A percentile compares a stretch with the other conserved stretches of the same genome.
Conservation (phyloP, 176 grass and related monocot genomes). For the Luzula sylvatica region DNA sequence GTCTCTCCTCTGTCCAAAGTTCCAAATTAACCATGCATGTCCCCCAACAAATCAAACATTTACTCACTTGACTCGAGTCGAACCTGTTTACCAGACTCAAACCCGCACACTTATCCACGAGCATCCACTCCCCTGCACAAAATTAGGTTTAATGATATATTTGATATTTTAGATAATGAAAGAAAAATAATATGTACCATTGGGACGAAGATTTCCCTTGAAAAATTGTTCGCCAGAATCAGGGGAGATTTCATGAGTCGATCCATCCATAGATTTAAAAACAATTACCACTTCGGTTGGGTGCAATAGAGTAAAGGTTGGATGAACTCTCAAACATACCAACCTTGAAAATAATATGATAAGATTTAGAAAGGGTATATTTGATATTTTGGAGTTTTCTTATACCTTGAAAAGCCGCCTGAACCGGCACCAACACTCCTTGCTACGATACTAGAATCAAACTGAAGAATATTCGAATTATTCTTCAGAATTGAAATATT, state of each 20-base stretch:
- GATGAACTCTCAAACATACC: conserved; percentile 81
- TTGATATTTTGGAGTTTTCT: too few relatives aligned
- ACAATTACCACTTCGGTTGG: conserved; percentile 56
- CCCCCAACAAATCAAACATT: conserved; percentile 67
- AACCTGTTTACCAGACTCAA: conserved; percentile 55
- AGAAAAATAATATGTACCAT: conserved; percentile 27
- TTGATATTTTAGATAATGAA: neutral
- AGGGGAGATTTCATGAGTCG: conserved; percentile 34
- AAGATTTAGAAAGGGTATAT: too few relatives aligned
- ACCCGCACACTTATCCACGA: conserved; percentile 57
- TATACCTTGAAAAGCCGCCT: conserved; percentile 73
- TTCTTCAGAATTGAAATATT: conserved; percentile 53
- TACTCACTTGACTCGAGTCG: conserved; percentile 41
- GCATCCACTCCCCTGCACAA: conserved; percentile 60
- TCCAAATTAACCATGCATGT: conserved; percentile 54
- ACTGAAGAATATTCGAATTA: conserved; percentile 35
- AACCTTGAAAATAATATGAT: conserved; percentile 25
- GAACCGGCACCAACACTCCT: conserved; percentile 57
- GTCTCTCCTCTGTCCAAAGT: conserved; percentile 70
- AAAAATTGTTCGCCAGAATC: conserved; percentile 42
- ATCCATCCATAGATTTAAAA: conserved; percentile 51
- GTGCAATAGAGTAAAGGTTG: conserved; percentile 63
- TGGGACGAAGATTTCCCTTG: conserved; percentile 51
- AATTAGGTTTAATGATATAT: neutral
- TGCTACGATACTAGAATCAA: conserved; percentile 68